These are phyloP conservation scores for Phaeosphaeriaceae sp. DNA, from an alignment of 2,329 filamentous ascomycete species.

Conservation along the genomic window DNA sequence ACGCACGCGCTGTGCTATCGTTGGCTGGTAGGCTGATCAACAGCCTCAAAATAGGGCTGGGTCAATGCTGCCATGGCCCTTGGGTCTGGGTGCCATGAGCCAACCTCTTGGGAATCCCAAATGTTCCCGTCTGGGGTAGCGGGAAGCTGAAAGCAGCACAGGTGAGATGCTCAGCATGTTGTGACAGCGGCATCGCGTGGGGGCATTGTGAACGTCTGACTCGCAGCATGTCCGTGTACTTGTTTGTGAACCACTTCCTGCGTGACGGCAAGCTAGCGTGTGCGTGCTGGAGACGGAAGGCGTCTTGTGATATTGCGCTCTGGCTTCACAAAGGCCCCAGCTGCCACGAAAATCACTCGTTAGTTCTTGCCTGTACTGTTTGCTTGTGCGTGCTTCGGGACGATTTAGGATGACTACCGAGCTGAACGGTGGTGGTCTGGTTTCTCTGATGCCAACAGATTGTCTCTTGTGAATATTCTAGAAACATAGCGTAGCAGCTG, in stretches of 20 bases:
- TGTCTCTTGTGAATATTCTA: no score
- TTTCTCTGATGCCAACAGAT: no score
- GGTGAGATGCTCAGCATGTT: conserved; percentile 2
- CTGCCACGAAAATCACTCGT: no score
- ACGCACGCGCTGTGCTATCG: conserved; percentile 16
- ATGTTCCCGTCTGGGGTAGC: conserved; percentile 10
- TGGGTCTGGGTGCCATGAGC: conserved; percentile 19
- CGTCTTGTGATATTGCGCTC: conserved; percentile 1
- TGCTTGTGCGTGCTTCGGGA: no score
- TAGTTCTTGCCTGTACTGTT: no score
- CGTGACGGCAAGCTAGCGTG: conserved; percentile 5
- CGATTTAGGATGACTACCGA: no score
- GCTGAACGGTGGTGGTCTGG: no score
- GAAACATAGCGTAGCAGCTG: no score
- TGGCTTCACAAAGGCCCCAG: neutral
- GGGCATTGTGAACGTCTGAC: conserved; percentile 3
- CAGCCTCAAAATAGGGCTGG: conserved; percentile 1
- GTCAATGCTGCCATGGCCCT: conserved; percentile 11
- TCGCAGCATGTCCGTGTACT: neutral
- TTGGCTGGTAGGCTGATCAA: conserved; percentile 7
- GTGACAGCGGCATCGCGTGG: conserved; percentile 7
- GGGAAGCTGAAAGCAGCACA: neutral
- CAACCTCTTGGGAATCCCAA: conserved; percentile 19
- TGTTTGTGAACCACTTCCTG: neutral
- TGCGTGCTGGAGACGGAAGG: neutral